phyloP scores from a whole-genome alignment of 2,329 filamentous ascomycete genomes.

The Colletotrichum eremochloae region DNA sequence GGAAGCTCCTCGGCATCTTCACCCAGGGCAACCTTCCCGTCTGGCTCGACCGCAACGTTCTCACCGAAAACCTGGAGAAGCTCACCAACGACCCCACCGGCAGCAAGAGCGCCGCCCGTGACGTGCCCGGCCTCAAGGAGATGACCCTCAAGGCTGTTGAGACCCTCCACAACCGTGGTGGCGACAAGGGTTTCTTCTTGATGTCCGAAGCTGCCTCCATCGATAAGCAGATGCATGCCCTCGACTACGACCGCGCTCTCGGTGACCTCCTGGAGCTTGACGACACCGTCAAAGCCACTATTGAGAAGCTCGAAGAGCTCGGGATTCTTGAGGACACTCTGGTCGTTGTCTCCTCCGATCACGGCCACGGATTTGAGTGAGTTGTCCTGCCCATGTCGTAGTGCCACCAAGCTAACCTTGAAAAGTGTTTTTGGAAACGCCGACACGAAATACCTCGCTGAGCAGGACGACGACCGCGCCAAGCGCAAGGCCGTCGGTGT shows the following conservation, averaged over 20 bases:
- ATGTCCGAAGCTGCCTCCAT: constrained; percentile 90
- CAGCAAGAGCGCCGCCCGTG: constrained; percentile 72
- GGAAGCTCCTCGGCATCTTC: constrained; percentile 83
- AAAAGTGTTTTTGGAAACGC: constrained; percentile 79
- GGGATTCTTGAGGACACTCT: constrained; percentile 81
- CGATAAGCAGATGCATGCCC: constrained; percentile 89
- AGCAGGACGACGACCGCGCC: constrained; percentile 73
- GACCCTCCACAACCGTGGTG: constrained; percentile 76
- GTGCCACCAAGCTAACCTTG: neutral
- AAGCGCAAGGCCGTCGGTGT: constrained; percentile 82
- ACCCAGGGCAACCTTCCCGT: constrained; percentile 80
- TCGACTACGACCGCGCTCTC: constrained; percentile 88
- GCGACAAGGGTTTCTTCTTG: constrained; percentile 83
- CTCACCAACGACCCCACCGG: constrained; percentile 79
- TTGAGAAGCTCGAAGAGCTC: constrained; percentile 76
- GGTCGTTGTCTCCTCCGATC: constrained; percentile 86
- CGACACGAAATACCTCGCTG: constrained; percentile 81
- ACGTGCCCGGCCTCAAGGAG: constrained; percentile 87
- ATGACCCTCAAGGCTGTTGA: constrained; percentile 92
- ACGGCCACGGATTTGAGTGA: constrained; percentile 87
- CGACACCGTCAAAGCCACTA: constrained; percentile 82
- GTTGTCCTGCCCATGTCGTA: constrained; percentile 25
- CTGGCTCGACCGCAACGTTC: constrained; percentile 90
- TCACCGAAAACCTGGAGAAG: constrained; percentile 75
- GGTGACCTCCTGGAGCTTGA: constrained; percentile 89